phyloP scores from a whole-genome alignment of 345 rosid species.

The Crucihimalaya himalaica region DNA sequence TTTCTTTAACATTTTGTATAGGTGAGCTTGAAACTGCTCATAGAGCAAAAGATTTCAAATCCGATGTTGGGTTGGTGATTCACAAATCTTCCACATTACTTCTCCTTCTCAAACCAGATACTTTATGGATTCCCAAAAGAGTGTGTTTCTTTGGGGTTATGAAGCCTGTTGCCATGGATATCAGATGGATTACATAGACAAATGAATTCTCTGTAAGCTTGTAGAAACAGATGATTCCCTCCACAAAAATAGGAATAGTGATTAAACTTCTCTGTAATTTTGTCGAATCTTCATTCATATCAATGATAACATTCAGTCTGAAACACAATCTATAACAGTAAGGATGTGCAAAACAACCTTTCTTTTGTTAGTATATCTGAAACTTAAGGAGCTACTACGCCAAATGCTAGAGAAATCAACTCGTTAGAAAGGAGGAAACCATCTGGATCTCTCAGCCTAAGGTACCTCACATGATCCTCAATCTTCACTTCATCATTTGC shows the following conservation, averaged over 20 bases:
- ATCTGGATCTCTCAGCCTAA: conserved; percentile 81
- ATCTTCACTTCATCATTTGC: conserved; percentile 39
- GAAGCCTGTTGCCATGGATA: conserved; percentile 18
- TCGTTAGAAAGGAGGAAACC: conserved; percentile 91
- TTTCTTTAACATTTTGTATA: conserved; percentile 3
- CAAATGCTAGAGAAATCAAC: conserved; percentile 74
- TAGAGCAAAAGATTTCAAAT: neutral
- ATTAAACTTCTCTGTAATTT: conserved; percentile 23
- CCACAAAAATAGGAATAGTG: conserved; percentile 6
- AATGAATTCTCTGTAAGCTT: conserved; percentile 19
- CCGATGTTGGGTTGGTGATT: neutral
- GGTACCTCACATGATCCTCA: conserved; percentile 49
- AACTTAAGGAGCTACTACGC: conserved; percentile 49
- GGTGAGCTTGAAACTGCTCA: conserved; percentile 13
- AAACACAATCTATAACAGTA: conserved; percentile 1
- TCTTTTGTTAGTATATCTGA: neutral
- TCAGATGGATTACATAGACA: conserved; percentile 3
- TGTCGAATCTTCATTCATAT: conserved; percentile 15
- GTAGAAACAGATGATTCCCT: conserved; percentile 25
- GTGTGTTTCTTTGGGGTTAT: conserved; percentile 6
- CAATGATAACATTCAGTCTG: neutral
- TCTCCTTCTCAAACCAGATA: conserved; percentile 19
- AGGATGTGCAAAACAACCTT: conserved; percentile 11
- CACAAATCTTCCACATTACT: neutral
- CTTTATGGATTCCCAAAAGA: conserved; percentile 10